Percentiles rank a stretch among this genome's conserved stretches.
phyloP scores from a whole-genome alignment of 2,329 filamentous ascomycete species.

The Lomentospora prolificans region DNA sequence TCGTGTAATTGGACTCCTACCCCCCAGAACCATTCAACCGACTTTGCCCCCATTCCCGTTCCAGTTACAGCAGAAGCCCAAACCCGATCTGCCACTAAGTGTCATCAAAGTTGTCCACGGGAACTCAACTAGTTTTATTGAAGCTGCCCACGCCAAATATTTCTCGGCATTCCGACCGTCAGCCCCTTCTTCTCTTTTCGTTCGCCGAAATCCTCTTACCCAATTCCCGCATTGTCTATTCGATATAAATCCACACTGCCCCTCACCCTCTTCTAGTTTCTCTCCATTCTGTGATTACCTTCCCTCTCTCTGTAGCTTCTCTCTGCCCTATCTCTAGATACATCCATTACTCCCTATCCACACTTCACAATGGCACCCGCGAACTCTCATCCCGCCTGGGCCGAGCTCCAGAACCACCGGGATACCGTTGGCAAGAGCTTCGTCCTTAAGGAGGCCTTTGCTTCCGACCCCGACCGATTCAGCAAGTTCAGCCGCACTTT shows the following conservation, averaged over 20 bases:
- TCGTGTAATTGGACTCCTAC: background rate
- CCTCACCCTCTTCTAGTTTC: background rate
- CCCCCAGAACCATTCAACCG: background rate
- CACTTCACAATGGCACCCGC: constrained; percentile 61
- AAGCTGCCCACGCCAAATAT: background rate
- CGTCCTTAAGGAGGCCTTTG: constrained; percentile 86
- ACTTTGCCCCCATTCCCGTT: background rate
- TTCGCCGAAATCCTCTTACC: background rate
- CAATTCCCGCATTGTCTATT: too few species aligned
- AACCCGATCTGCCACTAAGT: background rate
- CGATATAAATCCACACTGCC: background rate
- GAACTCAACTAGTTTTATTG: background rate
- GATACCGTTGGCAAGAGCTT: constrained; percentile 78
- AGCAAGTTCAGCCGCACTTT: constrained; percentile 83
- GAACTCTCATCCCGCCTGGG: constrained; percentile 78
- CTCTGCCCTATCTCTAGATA: background rate
- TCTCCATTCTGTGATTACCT: background rate
- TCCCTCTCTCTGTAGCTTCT: background rate
- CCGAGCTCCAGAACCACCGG: constrained; percentile 84
- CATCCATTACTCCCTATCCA: background rate
- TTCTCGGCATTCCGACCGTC: background rate
- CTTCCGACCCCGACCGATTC: constrained; percentile 80
- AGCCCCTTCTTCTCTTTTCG: background rate
- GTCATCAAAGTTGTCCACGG: background rate
- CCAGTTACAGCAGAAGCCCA: background rate